Percentiles rank a stretch among this genome's conserved stretches.
phyloP scores from a whole-genome alignment of 1,139 yeast genomes.

The Sugiyamaella pinicola region DNA sequence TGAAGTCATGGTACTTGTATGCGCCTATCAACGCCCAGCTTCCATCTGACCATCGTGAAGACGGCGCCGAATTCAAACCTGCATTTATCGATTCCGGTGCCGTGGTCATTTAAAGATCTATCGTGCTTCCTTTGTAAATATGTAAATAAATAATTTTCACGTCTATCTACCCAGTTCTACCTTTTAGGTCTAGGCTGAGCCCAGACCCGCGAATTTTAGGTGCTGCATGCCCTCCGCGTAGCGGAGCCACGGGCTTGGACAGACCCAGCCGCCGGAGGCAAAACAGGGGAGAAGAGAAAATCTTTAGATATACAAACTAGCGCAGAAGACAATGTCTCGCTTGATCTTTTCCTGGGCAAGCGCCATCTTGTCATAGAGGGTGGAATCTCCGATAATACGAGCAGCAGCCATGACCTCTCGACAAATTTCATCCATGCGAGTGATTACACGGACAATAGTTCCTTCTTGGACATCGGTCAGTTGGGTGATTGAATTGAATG shows the following conservation, averaged over 20 bases:
- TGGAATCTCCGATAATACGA: conserved; percentile 88
- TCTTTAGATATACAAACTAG: conserved; percentile 75
- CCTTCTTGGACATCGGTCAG: conserved; percentile 93
- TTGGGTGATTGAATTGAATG: conserved; percentile 87
- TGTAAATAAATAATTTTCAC: conserved; percentile 15
- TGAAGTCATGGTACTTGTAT: conserved; percentile 89
- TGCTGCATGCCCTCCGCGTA: too few species aligned
- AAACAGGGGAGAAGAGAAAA: background rate
- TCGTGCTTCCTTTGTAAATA: conserved; percentile 8
- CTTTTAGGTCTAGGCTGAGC: background rate
- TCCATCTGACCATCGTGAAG: conserved; percentile 56
- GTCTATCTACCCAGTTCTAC: background rate
- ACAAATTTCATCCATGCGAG: conserved; percentile 91
- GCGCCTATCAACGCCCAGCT: conserved; percentile 65
- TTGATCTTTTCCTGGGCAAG: conserved; percentile 93
- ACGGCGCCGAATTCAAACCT: conserved; percentile 26
- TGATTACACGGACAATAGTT: conserved; percentile 94
- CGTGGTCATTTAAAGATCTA: conserved; percentile 36
- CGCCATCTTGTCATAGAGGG: conserved; percentile 82
- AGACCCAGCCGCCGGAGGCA: too few species aligned
- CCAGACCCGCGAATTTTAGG: too few species aligned
- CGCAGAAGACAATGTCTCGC: conserved; percentile 96
- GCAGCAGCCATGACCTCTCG: conserved; percentile 95
- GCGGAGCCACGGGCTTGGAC: too few species aligned
- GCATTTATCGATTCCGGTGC: conserved; percentile 40